Percentiles rank a stretch among this genome's conserved stretches.
Evolutionary conservation across 352 stramenopile species (phyloP).

Genomic region (Blastocystis hominis): DNA sequence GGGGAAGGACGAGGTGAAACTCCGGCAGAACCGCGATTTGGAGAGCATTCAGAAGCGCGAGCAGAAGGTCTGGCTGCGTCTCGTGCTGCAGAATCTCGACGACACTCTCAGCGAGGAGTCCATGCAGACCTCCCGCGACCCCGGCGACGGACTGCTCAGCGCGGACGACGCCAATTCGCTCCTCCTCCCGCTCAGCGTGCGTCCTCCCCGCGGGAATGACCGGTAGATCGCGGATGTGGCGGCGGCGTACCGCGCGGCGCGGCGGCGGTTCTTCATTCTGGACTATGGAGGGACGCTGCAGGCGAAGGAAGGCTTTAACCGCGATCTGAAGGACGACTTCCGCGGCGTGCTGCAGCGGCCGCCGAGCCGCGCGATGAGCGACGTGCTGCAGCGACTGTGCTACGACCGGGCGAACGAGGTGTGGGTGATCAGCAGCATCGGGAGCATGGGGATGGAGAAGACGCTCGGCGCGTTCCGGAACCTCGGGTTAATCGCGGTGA

Average conservation of each 20-base stretch:
- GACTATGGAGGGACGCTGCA: slow-evolving; percentile 53
- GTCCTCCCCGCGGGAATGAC: neutral
- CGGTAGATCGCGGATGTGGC: neutral
- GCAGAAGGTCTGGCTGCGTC: neutral
- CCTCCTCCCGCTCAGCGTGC: neutral
- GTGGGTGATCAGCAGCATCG: slow-evolving; percentile 57
- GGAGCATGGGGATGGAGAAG: slow-evolving; percentile 31
- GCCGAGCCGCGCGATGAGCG: neutral
- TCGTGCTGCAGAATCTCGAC: slow-evolving; percentile 36
- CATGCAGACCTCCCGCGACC: neutral
- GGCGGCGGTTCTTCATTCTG: slow-evolving; percentile 41
- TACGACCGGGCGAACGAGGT: slow-evolving; percentile 47
- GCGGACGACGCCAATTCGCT: slow-evolving; percentile 37
- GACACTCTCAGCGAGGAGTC: neutral
- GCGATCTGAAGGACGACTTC: slow-evolving; percentile 58
- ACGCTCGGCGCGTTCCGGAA: slow-evolving; percentile 10
- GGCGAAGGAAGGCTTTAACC: slow-evolving; percentile 52
- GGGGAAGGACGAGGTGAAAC: neutral
- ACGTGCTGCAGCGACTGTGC: slow-evolving; percentile 28
- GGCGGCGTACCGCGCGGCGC: neutral
- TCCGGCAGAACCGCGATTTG: neutral
- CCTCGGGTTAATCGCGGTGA: slow-evolving; percentile 27
- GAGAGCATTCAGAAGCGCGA: slow-evolving; percentile 29
- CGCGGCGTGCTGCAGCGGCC: slow-evolving; percentile 21
- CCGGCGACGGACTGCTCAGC: neutral